Base-by-base conservation (phyloP, 1,139 yeast species). In the Tardiomyces depauwii region DNA sequence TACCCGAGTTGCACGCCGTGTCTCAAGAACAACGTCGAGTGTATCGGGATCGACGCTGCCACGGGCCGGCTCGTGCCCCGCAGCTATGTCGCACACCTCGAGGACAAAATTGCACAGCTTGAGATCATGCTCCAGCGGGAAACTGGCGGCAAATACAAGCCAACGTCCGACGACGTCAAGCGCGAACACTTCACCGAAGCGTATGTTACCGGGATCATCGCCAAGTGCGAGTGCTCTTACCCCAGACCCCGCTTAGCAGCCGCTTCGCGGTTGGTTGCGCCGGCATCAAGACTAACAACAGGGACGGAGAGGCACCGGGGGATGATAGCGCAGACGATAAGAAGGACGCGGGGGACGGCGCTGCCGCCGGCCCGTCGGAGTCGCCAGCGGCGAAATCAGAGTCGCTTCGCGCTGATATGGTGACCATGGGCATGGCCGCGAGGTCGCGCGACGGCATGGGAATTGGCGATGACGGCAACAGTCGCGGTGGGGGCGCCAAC, bases 61-160 rank as follows among this genome's bases (percentile, higher is more conserved):
- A 84, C 95, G 0, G 95, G 95, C 0, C 68, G 95, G 48, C 88
- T 83, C 53, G 77, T 87, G 1, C 95, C 96, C 0, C 67, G 96
- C 42, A 80, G 88, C 11, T 87, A 88, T 58, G 77, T 86, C 6
- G 74, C 78, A 14, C 82, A 81, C 55, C 65, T 88, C 47, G 96
- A 88, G 59, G 80, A 78, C 47, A 68, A 79, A 40, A 69, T 87
- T 2, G 71, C 73, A 13, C 64, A 66, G 16, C 67, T 87, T 51
- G 88, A 84, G 58, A 55, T 57, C 2, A 66, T 70, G 48, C 60
- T 86, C 42, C 62, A 64, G 45, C 65, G 64, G 30, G 58, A 68
- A 45, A 78, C 78, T 1, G 59, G 73, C 3, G 68, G 61, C 47
- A 39, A 39, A 14, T 9, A 21, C 28, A 39, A 39, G 16, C 18